Base-by-base conservation (phyloP, 768 basidiomycete species). In the Boletus tylopilopsis region DNA sequence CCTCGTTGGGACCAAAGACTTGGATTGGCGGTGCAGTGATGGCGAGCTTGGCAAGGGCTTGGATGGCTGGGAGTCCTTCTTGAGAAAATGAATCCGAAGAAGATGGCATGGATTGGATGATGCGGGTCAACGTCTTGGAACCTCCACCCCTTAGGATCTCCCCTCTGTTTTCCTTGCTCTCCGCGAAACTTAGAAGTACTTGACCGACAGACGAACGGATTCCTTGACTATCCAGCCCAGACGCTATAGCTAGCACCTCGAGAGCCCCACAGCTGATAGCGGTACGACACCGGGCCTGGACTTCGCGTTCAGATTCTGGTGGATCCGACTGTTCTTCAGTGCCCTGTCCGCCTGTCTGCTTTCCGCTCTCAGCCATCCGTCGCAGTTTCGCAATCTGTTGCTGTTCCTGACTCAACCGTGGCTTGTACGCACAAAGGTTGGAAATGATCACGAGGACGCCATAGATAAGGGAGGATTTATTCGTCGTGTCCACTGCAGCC, bases 1-100 rank as follows among this genome's bases (percentile, higher is more conserved):
- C 81, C 34, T 82, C 77, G 51, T 89, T 80, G 8, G 94, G 88
- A 2, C 94, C 94, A 69, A 96, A 94, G 25, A 97, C 88, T 53
- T 91, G 86, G 0, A 90, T 68, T 0, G 96, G 96, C 10, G 93
- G 84, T 3, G 93, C 78, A 1, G 95, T 97, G 60, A 98, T 98
- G 38, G 90, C 74, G 23, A 99, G 82, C 64, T 97, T 96, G 15
- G 94, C 90, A 23, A 96, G 72, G 3, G 93, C 94, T 66, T 98
- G 95, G 23, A 90, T 80, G 1, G 92, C 76, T 16, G 79, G 72
- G 12, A 92, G 63, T 0, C 24, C 40, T 29, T 63, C 62, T 30
- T 51, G 57, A 6, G 58, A 38, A 48, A 57, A 39, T 27, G 62
- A 57, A 16, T 70, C 55, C 11, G 67, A 37, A 27, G 65, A 40